These are phyloP conservation scores for Boletus rufocinnamomeus DNA, from an alignment of 768 basidiomycete genomes.

Conservation along the genomic window DNA sequence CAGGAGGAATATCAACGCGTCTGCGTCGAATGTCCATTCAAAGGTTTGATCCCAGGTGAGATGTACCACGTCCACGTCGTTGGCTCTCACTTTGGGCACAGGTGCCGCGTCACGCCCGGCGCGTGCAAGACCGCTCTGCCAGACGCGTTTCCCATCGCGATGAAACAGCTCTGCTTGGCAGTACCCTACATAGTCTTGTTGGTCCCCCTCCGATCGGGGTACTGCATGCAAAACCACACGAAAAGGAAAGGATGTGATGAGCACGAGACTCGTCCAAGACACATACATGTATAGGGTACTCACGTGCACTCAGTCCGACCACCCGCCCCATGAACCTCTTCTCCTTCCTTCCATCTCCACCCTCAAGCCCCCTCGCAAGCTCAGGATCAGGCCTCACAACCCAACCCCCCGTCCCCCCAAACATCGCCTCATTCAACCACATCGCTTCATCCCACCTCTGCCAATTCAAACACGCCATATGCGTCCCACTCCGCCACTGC, in stretches of 20 bases:
- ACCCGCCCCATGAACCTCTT: slow-evolving; percentile 37
- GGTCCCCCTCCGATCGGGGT: slow-evolving; percentile 44
- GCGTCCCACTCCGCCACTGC: slow-evolving; percentile 60
- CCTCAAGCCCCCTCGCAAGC: slow-evolving; percentile 6
- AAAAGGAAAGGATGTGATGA: not conserved
- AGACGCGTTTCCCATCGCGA: slow-evolving; percentile 39
- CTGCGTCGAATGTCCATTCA: slow-evolving; percentile 52
- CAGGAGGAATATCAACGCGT: slow-evolving; percentile 57
- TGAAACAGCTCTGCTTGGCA: slow-evolving; percentile 50
- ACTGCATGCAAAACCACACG: slow-evolving; percentile 33
- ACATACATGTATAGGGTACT: slow-evolving; percentile 16
- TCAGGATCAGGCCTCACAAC: slow-evolving; percentile 46
- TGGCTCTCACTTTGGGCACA: not conserved
- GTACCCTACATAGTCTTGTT: slow-evolving; percentile 42
- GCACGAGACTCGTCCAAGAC: not conserved
- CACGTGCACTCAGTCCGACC: slow-evolving; percentile 48
- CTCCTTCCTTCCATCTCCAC: slow-evolving; percentile 2
- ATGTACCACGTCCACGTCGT: slow-evolving; percentile 31
- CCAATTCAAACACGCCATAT: slow-evolving; percentile 62
- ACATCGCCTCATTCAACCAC: slow-evolving; percentile 66
- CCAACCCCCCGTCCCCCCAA: slow-evolving; percentile 57
- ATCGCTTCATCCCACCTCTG: slow-evolving; percentile 58
- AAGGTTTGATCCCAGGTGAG: slow-evolving; percentile 44
- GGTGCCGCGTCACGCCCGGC: slow-evolving; percentile 30
- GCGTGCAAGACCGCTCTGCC: slow-evolving; percentile 46